These are phyloP conservation scores for Penicillium bialowiezense DNA, from an alignment of 495 filamentous ascomycete genomes.

Conservation along the genomic window DNA sequence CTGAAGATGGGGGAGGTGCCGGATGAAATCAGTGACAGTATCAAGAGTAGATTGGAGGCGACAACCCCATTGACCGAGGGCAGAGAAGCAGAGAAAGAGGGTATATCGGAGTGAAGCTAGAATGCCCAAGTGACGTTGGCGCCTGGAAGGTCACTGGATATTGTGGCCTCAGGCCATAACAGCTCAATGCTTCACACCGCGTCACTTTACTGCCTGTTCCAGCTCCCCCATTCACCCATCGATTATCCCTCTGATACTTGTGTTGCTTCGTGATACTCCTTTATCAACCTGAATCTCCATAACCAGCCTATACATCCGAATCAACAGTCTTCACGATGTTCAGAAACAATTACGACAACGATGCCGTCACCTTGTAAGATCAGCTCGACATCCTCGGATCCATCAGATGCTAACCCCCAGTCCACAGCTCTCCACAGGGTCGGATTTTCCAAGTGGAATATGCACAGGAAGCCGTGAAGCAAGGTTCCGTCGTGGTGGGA, in stretches of 20 bases:
- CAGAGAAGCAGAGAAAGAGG: conserved; percentile 5
- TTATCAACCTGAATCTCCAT: conserved; percentile 5
- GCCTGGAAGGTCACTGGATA: conserved; percentile 32
- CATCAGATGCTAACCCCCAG: conserved; percentile 18
- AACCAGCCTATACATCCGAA: conserved; percentile 4
- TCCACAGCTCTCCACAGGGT: conserved; percentile 87
- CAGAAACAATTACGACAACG: conserved; percentile 99
- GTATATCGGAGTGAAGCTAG: conserved; percentile 10
- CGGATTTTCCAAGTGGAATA: conserved; percentile 99
- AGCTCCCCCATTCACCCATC: conserved; percentile 25
- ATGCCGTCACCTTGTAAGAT: conserved; percentile 96
- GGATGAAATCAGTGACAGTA: conserved; percentile 1
- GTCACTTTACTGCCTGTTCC: conserved; percentile 32
- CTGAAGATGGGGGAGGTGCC: not conserved
- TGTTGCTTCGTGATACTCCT: conserved; percentile 14
- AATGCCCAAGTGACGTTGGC: conserved; percentile 33
- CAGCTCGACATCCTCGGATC: conserved; percentile 26
- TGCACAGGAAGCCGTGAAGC: conserved; percentile 97
- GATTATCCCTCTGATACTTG: conserved; percentile 13
- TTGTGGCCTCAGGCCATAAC: conserved; percentile 37
- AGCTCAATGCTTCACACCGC: conserved; percentile 35
- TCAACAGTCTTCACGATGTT: conserved; percentile 65
- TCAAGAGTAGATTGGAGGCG: conserved; percentile 5
- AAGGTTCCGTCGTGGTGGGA: conserved; percentile 96
- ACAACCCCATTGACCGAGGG: conserved; percentile 23